phyloP scores from a whole-genome alignment of 345 rosid species.

The Brassica juncea region DNA sequence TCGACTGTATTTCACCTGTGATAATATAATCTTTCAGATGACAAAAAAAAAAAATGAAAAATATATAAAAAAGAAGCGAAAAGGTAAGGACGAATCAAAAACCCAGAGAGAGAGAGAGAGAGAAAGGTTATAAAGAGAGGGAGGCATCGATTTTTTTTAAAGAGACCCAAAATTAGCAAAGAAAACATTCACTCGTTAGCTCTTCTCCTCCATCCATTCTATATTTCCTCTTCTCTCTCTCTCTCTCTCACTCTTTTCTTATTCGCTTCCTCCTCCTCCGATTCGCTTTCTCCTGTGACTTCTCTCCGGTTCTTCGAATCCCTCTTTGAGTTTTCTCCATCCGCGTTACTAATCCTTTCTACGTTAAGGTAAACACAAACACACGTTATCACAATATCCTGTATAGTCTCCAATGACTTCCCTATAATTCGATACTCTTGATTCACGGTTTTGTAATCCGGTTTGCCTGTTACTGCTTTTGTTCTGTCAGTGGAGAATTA shows the following conservation, averaged over 20 bases:
- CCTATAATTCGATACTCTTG: neutral
- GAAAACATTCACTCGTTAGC: constrained; percentile 29
- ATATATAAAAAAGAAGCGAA: neutral
- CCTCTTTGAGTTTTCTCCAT: neutral
- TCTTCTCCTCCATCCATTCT: constrained; percentile 45
- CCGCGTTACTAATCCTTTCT: neutral
- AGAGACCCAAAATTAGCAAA: constrained; percentile 31
- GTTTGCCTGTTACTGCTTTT: neutral
- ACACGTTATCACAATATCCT: neutral
- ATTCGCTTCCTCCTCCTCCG: constrained; percentile 8
- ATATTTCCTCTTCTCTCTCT: constrained; percentile 4
- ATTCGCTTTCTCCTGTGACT: neutral
- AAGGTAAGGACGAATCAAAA: constrained; percentile 30
- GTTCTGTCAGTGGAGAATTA: neutral
- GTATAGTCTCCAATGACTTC: constrained; percentile 9
- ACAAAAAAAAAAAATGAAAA: no score
- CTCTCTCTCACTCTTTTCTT: constrained; percentile 22
- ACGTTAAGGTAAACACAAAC: constrained; percentile 7
- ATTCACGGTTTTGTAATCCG: neutral
- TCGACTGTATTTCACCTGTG: no score
- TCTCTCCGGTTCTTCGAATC: constrained; percentile 7
- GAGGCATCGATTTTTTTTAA: constrained; percentile 21
- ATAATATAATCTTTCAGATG: no score
- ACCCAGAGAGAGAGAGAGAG: neutral
- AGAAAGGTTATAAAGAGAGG: constrained; percentile 16